Percentiles rank a stretch among this genome's conserved stretches.
Evolutionary conservation across 2,329 filamentous ascomycete species (phyloP).

Genomic region (Ophiosphaerella narmari): DNA sequence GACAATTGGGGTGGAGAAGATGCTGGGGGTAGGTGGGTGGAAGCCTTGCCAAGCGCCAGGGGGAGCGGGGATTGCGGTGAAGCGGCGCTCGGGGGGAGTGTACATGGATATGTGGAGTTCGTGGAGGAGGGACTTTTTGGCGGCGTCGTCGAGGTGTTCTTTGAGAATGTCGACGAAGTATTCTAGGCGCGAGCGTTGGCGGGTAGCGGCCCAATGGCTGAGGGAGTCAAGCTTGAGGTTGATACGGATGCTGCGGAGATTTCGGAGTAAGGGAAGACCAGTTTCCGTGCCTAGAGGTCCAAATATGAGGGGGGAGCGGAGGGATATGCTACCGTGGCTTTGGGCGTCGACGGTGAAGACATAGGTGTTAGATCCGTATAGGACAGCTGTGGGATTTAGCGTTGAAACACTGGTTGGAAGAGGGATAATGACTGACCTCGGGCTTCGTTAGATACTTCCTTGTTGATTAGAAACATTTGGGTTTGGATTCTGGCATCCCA

Average conservation of each 20-base stretch:
- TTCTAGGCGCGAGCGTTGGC: slow-evolving; percentile 22
- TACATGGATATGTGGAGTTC: slow-evolving; percentile 1
- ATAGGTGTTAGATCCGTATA: slow-evolving; percentile 29
- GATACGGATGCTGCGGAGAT: slow-evolving; percentile 23
- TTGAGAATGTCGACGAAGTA: slow-evolving; percentile 27
- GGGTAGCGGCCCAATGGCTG: slow-evolving; percentile 15
- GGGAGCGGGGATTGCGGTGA: background rate
- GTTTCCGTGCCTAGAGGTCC: slow-evolving; percentile 15
- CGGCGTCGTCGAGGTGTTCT: slow-evolving; percentile 20
- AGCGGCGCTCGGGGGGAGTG: background rate
- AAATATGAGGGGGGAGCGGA: slow-evolving; percentile 21
- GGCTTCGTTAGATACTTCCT: slow-evolving; percentile 20
- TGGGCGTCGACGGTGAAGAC: slow-evolving; percentile 15
- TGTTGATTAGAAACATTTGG: slow-evolving; percentile 22
- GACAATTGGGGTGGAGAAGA: too few species aligned
- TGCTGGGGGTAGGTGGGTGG: too few species aligned
- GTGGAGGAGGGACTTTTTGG: slow-evolving; percentile 20
- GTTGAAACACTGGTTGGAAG: background rate
- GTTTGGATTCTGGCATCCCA: background rate
- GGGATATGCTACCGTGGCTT: slow-evolving; percentile 8
- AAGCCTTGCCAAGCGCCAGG: background rate
- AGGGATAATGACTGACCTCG: slow-evolving; percentile 7
- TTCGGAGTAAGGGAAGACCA: slow-evolving; percentile 16
- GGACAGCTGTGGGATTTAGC: slow-evolving; percentile 13
- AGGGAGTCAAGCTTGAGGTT: slow-evolving; percentile 1